These are phyloP conservation scores for Paramarasmius palmivorus DNA, from an alignment of 1,284 basidiomycete genomes.

Conservation along the genomic window DNA sequence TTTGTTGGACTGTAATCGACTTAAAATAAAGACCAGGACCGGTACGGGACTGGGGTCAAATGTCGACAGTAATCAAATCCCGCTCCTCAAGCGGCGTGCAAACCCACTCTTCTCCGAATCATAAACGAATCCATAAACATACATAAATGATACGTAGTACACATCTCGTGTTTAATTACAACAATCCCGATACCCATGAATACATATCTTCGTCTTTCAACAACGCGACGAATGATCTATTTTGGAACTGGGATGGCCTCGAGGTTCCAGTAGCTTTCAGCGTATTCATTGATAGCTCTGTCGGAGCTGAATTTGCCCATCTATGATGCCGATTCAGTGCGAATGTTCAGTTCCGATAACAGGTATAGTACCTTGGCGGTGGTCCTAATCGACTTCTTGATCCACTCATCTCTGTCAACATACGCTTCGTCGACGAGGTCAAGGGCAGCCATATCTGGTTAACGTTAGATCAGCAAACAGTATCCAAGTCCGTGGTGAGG, in stretches of 20 bases:
- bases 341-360: background rate
- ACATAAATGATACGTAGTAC: no score
- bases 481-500: background rate
- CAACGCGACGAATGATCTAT: background rate
- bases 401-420: constrained; percentile 80
- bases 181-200: no score
- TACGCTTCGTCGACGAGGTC: constrained; percentile 87
- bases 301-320: constrained; percentile 97
- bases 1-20: no score
- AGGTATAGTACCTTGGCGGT: constrained; percentile 61
- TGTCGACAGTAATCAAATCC: no score
- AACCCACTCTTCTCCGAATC: no score
- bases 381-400: constrained; percentile 87
- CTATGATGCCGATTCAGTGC: constrained; percentile 33
- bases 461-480: constrained; percentile 1
- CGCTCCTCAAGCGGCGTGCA: no score
- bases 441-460: constrained; percentile 74
- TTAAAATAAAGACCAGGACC: no score
- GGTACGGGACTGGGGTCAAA: no score
- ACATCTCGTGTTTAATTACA: no score
- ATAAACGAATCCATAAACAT: no score
- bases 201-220: no score
- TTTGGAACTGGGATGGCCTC: constrained; percentile 41
- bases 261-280: constrained; percentile 79
- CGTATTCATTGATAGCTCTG: constrained; percentile 87